Evolutionary conservation across 2,329 filamentous ascomycete genomes (phyloP).

Genomic region (Cercospora berteroae): DNA sequence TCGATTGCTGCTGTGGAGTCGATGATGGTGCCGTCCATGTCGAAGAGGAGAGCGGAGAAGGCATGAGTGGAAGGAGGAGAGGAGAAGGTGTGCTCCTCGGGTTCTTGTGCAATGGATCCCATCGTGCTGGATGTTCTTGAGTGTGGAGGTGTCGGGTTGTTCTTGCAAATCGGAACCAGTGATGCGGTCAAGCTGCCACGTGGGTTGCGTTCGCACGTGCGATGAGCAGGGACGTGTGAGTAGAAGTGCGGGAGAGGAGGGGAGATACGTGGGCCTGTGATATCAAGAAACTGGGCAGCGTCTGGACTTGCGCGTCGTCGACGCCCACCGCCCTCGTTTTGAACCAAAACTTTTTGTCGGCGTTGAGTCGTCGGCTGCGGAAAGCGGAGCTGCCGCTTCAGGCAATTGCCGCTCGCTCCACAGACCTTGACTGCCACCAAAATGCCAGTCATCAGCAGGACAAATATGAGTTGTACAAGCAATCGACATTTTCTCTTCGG

Average conservation of each 20-base stretch:
- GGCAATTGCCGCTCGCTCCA: background rate
- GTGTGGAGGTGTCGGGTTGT: background rate
- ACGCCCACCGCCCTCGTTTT: background rate
- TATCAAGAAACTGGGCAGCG: background rate
- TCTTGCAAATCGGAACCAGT: background rate
- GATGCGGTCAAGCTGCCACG: background rate
- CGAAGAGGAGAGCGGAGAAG: conserved; percentile 58
- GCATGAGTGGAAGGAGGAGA: conserved; percentile 41
- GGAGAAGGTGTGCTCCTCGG: conserved; percentile 38
- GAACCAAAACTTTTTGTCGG: background rate
- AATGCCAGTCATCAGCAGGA: background rate
- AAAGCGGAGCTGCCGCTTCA: conserved; percentile 2
- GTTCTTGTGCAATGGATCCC: background rate
- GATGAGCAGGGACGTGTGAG: background rate
- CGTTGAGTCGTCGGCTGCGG: background rate
- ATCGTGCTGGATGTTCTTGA: background rate
- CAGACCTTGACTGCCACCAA: background rate
- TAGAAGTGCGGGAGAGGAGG: background rate
- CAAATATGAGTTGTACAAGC: background rate
- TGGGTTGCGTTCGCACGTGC: background rate
- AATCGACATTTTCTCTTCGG: background rate
- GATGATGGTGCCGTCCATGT: conserved; percentile 82
- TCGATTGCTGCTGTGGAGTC: conserved; percentile 74
- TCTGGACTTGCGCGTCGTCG: background rate
- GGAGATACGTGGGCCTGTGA: background rate